Evolutionary conservation across 2,329 filamentous ascomycete genomes (phyloP), one percentile per base, ranked within the genome.

Genomic region (Metarhizium brunneum): DNA sequence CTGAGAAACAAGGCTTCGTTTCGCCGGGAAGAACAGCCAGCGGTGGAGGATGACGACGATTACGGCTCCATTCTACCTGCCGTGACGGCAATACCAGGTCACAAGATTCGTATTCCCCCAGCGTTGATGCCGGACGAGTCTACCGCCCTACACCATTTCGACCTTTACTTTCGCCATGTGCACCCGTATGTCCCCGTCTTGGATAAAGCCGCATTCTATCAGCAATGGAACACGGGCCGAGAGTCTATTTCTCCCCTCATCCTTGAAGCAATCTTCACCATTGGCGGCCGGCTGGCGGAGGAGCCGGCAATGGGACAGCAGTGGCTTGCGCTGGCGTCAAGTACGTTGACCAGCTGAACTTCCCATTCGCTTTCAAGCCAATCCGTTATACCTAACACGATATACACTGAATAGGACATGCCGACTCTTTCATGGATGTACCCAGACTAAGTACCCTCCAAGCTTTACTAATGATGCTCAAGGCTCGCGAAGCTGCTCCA

Each of bases 101-200:
- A 85, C 25, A 91, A 87, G 57, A 87, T 96, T 57, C 84, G 90
- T 40, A 96, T 97, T 59, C 94, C 92, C 0, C 89, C 88, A 0
- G 91, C 95, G 64, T 80, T 97, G 65, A 96, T 97, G 91, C 92
- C 92, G 1, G 82, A 87, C 35, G 90, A 96, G 36, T 85, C 90
- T 48, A 89, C 89, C 40, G 86, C 86, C 4, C 75, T 91, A 66
- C 82, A 88, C 40, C 95, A 94, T 67, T 95, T 97, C 67, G 85
- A 94, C 43, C 87, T 95, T 47, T 97, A 90, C 68, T 97, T 97
- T 69, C 76, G 80, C 38, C 86, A 96, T 62, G 88, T 96, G 36
- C 94, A 97, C 65, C 92, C 92, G 0, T 97, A 96, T 63, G 85
- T 95, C 2, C 92, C 92, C 0, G 90, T 97, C 3, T 75, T 97